Evolutionary conservation across 1,139 yeast species (phyloP), one percentile per base, ranked within the genome.

Genomic region (Blastobotrys ciferrii): DNA sequence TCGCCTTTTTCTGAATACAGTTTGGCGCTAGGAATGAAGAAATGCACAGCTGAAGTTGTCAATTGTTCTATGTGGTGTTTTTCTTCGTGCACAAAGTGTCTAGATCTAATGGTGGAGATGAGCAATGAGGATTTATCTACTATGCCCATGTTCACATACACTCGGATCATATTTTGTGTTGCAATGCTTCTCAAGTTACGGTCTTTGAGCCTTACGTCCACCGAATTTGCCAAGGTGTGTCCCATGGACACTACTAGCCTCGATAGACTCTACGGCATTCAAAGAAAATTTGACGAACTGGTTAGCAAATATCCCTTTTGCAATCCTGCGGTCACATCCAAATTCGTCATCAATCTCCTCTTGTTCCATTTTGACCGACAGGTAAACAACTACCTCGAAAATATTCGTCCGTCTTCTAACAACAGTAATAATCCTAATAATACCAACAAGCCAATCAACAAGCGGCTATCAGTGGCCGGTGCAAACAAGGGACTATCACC

Each of bases 101-200:
- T 63, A 5, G 56, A 60, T 23, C 31, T 50, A 3, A 51, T 58
- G 32, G 47, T 51, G 9, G 40, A 40, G 13, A 48, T 51, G 17
- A 40, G 50, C 7, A 48, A 48, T 1, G 51, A 48, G 15, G 57
- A 56, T 17, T 43, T 83, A 36, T 78, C 84, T 0, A 66, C 74
- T 2, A 69, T 81, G 45, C 95, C 95, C 1, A 69, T 84, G 50
- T 75, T 81, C 53, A 79, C 79, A 55, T 77, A 78, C 48, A 75
- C 88, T 1, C 70, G 95, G 57, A 68, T 86, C 47, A 76, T 84
- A 43, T 84, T 82, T 61, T 80, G 87, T 1, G 81, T 82, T 0
- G 87, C 88, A 9, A 78, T 82, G 72, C 67, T 84, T 13, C 67
- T 84, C 46, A 73, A 87, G 53, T 68, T 83, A 43, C 68, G 88